phyloP scores from a whole-genome alignment of 148 eudicot species.

The Camellia japonica region DNA sequence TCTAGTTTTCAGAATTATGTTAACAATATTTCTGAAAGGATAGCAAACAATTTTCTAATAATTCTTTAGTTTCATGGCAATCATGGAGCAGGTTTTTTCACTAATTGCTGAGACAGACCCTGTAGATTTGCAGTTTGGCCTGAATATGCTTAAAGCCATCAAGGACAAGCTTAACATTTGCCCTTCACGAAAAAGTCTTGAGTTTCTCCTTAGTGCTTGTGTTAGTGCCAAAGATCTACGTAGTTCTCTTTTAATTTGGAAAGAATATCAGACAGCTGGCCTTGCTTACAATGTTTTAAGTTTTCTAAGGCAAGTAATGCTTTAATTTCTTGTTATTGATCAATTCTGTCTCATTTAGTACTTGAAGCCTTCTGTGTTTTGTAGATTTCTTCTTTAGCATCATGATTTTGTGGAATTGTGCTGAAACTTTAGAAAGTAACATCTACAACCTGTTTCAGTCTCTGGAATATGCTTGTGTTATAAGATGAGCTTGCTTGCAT shows the following conservation, averaged over 20 bases:
- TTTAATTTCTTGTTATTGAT: conserved; percentile 2
- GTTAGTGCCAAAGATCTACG: conserved; percentile 62
- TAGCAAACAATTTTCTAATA: background rate
- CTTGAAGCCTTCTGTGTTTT: background rate
- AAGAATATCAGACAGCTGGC: conserved; percentile 64
- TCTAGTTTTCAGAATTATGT: background rate
- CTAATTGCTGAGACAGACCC: conserved; percentile 59
- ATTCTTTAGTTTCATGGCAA: conserved; percentile 6
- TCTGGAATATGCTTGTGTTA: background rate
- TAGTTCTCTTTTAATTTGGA: conserved; percentile 61
- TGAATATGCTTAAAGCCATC: conserved; percentile 60
- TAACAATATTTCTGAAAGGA: background rate
- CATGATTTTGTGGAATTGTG: background rate
- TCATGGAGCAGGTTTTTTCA: conserved; percentile 57
- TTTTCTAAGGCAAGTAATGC: conserved; percentile 56
- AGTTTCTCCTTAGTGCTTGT: conserved; percentile 83
- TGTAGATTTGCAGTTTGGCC: conserved; percentile 56
- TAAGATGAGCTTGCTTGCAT: background rate
- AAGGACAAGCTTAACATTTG: conserved; percentile 61
- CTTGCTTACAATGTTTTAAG: conserved; percentile 73
- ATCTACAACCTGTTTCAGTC: background rate
- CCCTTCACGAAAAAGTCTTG: conserved; percentile 84
- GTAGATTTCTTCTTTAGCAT: background rate
- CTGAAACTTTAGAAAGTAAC: background rate
- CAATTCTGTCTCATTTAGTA: background rate